These are phyloP conservation scores for Blastocystis sp. DNA, from an alignment of 352 stramenopile genomes.

Conservation along the genomic window DNA sequence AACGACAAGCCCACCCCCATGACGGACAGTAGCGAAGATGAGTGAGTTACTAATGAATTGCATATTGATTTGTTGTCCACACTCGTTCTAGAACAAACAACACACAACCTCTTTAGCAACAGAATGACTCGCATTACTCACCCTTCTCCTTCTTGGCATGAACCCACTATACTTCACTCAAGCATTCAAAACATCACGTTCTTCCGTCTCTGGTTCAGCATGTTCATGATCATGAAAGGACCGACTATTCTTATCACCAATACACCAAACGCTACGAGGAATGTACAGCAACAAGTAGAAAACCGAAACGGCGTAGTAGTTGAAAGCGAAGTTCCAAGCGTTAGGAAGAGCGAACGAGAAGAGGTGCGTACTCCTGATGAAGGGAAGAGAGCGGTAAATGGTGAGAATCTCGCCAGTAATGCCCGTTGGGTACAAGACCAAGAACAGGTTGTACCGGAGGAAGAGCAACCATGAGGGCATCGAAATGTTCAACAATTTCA, in stretches of 20 bases:
- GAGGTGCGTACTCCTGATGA: slow-evolving; percentile 50
- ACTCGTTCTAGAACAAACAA: no score
- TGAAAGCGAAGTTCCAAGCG: slow-evolving; percentile 73
- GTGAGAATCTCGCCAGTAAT: slow-evolving; percentile 82
- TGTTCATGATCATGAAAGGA: slow-evolving; percentile 72
- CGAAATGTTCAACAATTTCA: slow-evolving; percentile 86
- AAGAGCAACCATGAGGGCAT: slow-evolving; percentile 94
- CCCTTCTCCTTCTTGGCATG: slow-evolving; percentile 54
- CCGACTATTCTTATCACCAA: slow-evolving; percentile 21
- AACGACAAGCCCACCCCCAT: slow-evolving; percentile 43
- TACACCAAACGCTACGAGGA: slow-evolving; percentile 37
- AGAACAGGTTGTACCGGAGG: slow-evolving; percentile 96
- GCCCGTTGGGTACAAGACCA: slow-evolving; percentile 94
- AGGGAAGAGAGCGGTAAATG: slow-evolving; percentile 44
- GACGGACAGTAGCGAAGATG: neutral
- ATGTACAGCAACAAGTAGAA: slow-evolving; percentile 70
- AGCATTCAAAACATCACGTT: slow-evolving; percentile 8
- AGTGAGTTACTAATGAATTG: no score
- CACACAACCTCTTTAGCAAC: no score
- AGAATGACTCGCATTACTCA: slow-evolving; percentile 1
- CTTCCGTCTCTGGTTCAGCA: slow-evolving; percentile 64
- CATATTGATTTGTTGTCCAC: no score
- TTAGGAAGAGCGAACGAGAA: slow-evolving; percentile 70
- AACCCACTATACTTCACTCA: slow-evolving; percentile 33
- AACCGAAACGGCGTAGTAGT: slow-evolving; percentile 61